phyloP scores from a whole-genome alignment of 176 grass and related monocot species.

The Pontederia crassipes region DNA sequence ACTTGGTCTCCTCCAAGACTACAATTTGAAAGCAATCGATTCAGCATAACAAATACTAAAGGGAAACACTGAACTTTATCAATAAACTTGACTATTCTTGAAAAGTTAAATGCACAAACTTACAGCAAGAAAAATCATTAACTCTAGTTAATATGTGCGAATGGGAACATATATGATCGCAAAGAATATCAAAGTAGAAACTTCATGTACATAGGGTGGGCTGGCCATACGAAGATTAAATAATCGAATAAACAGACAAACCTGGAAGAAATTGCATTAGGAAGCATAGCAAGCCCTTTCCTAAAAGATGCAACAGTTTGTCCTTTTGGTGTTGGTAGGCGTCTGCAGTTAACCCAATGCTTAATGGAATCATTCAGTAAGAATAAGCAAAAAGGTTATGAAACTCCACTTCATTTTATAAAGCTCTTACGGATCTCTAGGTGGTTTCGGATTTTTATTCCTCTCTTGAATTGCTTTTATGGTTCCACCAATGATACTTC shows the following conservation, averaged over 20 bases:
- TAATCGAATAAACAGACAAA: neutral
- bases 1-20: constrained; percentile 84
- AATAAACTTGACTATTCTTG: no score
- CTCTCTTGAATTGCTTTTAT: constrained; percentile 87
- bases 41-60: neutral
- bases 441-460: constrained; percentile 45
- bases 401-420: constrained; percentile 2
- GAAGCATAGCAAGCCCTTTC: constrained; percentile 83
- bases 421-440: constrained; percentile 59
- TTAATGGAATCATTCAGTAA: neutral
- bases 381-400: neutral
- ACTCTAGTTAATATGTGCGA: no score
- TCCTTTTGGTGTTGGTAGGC: constrained; percentile 70
- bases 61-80: no score
- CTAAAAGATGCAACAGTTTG: constrained; percentile 95
- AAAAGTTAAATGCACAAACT: no score
- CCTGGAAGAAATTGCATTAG: constrained; percentile 81
- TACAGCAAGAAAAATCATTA: no score
- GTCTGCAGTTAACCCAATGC: constrained; percentile 28
- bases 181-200: no score
- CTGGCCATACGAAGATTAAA: no score
- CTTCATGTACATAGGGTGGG: no score
- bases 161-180: no score
- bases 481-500: constrained; percentile 86
- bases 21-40: constrained; percentile 19